Base-by-base conservation (phyloP, 352 stramenopile genomes). In the Pythium grandisporangium region DNA sequence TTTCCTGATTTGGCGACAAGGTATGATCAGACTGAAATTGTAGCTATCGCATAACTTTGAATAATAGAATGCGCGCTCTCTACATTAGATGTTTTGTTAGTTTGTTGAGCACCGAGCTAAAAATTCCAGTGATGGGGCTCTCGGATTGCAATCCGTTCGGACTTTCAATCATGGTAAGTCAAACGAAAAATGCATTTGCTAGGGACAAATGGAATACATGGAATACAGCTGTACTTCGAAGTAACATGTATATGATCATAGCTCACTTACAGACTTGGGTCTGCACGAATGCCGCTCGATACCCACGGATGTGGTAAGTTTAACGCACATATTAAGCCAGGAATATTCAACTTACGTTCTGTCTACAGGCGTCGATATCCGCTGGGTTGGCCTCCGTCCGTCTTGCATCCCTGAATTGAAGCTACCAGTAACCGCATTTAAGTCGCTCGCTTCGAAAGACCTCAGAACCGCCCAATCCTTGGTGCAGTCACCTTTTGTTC, bases 71-170 rank as follows among this genome's bases (percentile, higher is more conserved):
- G n/a, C 22, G 20, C 24, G 24, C 27, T 6, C 10, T 37, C 13
- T 13, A 20, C 11, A 10, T 8, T 6, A 84, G 93, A 42, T 70
- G 73, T 6, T 92, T 96, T 40, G 84, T 98, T 6, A 75, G 69
- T 14, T 63, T 80, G 23, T 60, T 98, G 25, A 75, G 72, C 23
- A 45, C 56, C 7, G 46, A 63, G 27, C 55, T 98, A 3, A 27
- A 63, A 24, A 63, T 98, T 21, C 93, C 93, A 22, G 85, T 97
- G 12, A 70, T 94, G 41, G 91, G 91, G 16, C 36, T 98, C 14
- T 93, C 82, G 33, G 93, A 98, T 54, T 97, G 87, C 61, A 98
- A 98, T 67, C 90, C 93, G 0, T 98, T 92, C 53, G 93, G 93
- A 0, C 54, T 97, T 19, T 89, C 80, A 5, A 95, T 98, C 24